phyloP scores from a whole-genome alignment of 495 filamentous ascomycete species.

The Viridothelium virens region DNA sequence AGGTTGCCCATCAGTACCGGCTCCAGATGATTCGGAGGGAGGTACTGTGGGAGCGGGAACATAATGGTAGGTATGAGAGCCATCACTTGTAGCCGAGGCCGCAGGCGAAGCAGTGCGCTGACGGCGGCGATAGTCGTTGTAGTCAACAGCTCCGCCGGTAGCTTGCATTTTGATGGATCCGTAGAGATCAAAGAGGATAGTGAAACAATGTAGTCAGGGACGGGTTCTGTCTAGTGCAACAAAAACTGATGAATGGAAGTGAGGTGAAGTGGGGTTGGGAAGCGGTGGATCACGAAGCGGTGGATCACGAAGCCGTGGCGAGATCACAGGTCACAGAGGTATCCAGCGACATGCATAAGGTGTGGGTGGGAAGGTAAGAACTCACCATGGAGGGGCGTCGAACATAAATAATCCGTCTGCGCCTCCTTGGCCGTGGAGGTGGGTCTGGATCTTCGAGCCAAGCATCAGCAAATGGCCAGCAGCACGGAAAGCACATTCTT shows the following conservation, averaged over 20 bases:
- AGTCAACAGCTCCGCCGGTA: not conserved
- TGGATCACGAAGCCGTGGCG: not conserved
- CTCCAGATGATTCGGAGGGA: not conserved
- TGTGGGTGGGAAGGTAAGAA: not conserved
- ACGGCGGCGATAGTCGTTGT: conserved; percentile 3
- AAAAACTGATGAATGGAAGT: not conserved
- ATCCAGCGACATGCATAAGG: too few species aligned
- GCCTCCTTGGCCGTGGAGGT: not conserved
- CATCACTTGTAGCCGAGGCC: not conserved
- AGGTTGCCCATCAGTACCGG: not conserved
- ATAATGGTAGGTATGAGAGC: conserved; percentile 1
- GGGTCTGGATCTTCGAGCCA: conserved; percentile 8
- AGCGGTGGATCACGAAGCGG: not conserved
- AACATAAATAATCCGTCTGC: not conserved
- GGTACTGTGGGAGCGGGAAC: not conserved
- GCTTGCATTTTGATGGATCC: not conserved
- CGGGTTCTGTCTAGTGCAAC: not conserved
- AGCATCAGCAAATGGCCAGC: conserved; percentile 14
- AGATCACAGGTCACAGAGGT: not conserved
- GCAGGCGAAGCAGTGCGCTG: not conserved
- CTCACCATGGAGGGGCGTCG: not conserved
- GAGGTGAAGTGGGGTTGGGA: not conserved
- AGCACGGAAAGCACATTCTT: conserved; percentile 13
- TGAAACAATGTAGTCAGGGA: not conserved
- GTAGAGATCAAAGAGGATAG: not conserved